These are phyloP conservation scores for Avena atlantica DNA, from an alignment of 176 grass and related monocot species.

Conservation along the genomic window DNA sequence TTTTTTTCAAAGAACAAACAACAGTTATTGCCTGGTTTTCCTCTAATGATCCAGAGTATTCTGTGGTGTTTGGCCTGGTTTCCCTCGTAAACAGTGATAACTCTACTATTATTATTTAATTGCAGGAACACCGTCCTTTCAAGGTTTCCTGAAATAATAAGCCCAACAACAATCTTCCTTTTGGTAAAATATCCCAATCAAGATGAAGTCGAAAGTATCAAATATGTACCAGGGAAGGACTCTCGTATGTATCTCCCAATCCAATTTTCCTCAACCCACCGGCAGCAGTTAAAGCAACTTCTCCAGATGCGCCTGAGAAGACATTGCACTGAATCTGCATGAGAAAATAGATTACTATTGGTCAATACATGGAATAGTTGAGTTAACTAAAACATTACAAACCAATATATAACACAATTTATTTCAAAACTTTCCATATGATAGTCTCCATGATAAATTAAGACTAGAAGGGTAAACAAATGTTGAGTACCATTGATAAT, in stretches of 20 bases:
- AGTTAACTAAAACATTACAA: constrained; percentile 4
- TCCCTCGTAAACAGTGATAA: neutral
- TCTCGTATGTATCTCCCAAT: constrained; percentile 72
- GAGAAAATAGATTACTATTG: constrained; percentile 33
- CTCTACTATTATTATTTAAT: neutral
- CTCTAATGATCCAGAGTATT: neutral
- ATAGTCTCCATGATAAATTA: neutral
- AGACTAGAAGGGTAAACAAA: constrained; percentile 12
- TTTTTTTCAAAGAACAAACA: neutral
- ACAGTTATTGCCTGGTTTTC: neutral
- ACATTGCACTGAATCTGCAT: constrained; percentile 92
- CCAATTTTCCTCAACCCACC: constrained; percentile 86
- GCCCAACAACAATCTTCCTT: neutral
- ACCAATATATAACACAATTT: neutral
- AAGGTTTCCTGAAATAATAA: neutral
- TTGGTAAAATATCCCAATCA: constrained; percentile 14
- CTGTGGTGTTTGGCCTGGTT: neutral
- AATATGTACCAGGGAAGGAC: constrained; percentile 71
- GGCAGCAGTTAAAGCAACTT: constrained; percentile 80
- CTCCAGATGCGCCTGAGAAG: constrained; percentile 75
- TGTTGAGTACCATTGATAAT: neutral
- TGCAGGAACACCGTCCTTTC: neutral
- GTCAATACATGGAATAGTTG: constrained; percentile 29
- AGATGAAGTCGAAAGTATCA: constrained; percentile 26
- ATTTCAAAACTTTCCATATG: constrained; percentile 12